phyloP scores from a whole-genome alignment of 1,284 basidiomycete species.

The Neonothopanus nambi region DNA sequence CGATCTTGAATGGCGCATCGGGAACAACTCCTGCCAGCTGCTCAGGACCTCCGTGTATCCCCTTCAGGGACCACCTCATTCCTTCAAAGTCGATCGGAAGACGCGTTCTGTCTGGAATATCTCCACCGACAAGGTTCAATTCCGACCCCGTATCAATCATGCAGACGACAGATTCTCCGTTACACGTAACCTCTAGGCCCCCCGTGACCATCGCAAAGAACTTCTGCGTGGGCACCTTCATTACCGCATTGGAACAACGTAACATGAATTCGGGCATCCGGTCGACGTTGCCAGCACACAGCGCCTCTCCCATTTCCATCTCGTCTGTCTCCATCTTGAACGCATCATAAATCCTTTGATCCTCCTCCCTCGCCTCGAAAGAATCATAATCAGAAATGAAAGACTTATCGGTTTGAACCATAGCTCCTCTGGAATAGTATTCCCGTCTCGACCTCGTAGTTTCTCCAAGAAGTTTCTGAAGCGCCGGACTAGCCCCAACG shows the following conservation, averaged over 20 bases:
- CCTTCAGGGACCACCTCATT: constrained; percentile 27
- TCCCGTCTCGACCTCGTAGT: not conserved
- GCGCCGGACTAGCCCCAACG: not conserved
- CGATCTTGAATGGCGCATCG: constrained; percentile 23
- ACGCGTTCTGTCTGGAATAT: constrained; percentile 5
- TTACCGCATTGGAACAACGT: not conserved
- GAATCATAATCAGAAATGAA: not conserved
- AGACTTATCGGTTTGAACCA: not conserved
- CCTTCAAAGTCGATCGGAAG: constrained; percentile 27
- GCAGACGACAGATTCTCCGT: not conserved
- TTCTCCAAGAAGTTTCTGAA: not conserved
- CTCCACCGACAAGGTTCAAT: constrained; percentile 20
- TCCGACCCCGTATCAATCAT: constrained; percentile 27
- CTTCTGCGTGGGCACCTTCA: not conserved
- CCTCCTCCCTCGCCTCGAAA: not conserved
- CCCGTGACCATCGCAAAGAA: constrained; percentile 15
- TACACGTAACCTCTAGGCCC: constrained; percentile 1
- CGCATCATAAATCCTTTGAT: not conserved
- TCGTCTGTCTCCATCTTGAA: not conserved
- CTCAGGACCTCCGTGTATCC: constrained; percentile 24
- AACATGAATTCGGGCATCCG: not conserved
- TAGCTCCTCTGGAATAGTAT: not conserved
- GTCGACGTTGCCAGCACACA: not conserved
- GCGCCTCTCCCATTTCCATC: not conserved
- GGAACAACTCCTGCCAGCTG: constrained; percentile 22